phyloP scores from a whole-genome alignment of 2,329 filamentous ascomycete genomes.

The Ceratocystis eucalypticola region DNA sequence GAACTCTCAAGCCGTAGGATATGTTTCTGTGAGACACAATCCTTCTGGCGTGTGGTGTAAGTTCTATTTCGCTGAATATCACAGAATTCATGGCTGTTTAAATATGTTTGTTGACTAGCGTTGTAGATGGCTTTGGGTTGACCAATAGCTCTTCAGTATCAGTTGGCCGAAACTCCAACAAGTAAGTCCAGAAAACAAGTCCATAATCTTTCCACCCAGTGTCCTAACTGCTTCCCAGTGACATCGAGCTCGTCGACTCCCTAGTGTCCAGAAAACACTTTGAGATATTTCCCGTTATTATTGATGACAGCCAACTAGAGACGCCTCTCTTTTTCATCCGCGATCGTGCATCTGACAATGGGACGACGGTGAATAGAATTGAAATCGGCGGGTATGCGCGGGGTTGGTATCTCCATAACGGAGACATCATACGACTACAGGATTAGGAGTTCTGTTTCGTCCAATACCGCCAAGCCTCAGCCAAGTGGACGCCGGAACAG shows the following conservation, averaged over 20 bases:
- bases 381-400: slow-evolving; percentile 32
- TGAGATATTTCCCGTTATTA: slow-evolving; percentile 18
- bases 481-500: background rate
- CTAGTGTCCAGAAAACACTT: slow-evolving; percentile 17
- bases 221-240: slow-evolving; percentile 6
- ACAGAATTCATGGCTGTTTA: background rate
- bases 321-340: slow-evolving; percentile 35
- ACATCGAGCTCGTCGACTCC: slow-evolving; percentile 9
- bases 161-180: slow-evolving; percentile 12
- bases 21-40: slow-evolving; percentile 9
- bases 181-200: background rate
- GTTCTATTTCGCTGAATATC: background rate
- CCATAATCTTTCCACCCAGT: too few species aligned
- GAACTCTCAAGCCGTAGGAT: background rate
- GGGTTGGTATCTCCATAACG: slow-evolving; percentile 36
- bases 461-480: slow-evolving; percentile 21
- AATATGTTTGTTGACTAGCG: background rate
- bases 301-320: slow-evolving; percentile 9
- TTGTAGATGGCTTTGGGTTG: slow-evolving; percentile 16
- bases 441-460: slow-evolving; percentile 29
- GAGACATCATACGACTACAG: slow-evolving; percentile 35
- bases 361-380: slow-evolving; percentile 38
- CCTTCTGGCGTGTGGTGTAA: slow-evolving; percentile 13
- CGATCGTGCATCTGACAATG: slow-evolving; percentile 40
- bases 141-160: slow-evolving; percentile 4